phyloP scores from a whole-genome alignment of 1,139 yeast species.

The Zhuliangozyma blackwelliae region DNA sequence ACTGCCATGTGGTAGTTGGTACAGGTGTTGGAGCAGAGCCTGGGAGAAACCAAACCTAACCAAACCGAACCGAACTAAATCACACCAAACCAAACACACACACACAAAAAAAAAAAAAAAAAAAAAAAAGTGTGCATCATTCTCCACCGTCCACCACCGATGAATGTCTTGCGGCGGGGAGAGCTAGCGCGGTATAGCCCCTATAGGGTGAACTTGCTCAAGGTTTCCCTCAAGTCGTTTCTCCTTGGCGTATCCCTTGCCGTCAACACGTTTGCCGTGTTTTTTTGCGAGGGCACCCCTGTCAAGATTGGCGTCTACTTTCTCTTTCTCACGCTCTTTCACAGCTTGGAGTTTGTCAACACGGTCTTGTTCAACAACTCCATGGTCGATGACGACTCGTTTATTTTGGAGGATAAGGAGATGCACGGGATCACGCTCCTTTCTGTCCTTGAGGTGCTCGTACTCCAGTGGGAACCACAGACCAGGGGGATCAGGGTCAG shows the following conservation, averaged over 20 bases:
- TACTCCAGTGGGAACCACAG: constrained; percentile 2
- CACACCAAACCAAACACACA: too few relatives aligned
- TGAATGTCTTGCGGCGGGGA: background rate
- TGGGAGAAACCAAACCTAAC: background rate
- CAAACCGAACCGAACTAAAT: too few relatives aligned
- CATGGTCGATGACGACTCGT: constrained; percentile 70
- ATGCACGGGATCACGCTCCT: constrained; percentile 60
- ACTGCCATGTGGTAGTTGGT: background rate
- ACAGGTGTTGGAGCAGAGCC: background rate
- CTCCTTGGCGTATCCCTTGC: constrained; percentile 25
- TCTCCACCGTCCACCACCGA: background rate
- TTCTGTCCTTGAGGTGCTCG: constrained; percentile 22
- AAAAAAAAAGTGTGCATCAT: too few relatives aligned
- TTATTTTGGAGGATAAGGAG: constrained; percentile 67
- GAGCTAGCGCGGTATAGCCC: constrained; percentile 20
- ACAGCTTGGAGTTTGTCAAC: constrained; percentile 72
- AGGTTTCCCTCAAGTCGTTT: constrained; percentile 30
- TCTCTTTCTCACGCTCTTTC: constrained; percentile 56
- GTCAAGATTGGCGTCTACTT: constrained; percentile 37
- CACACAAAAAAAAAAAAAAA: too few relatives aligned
- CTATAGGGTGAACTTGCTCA: constrained; percentile 24
- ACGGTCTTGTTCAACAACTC: constrained; percentile 71
- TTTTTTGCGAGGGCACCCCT: background rate
- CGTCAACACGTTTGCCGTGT: constrained; percentile 8
- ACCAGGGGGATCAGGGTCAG: background rate